These are phyloP conservation scores for Plenodomus tracheiphilus DNA, from an alignment of 2,329 filamentous ascomycete genomes.

Conservation along the genomic window DNA sequence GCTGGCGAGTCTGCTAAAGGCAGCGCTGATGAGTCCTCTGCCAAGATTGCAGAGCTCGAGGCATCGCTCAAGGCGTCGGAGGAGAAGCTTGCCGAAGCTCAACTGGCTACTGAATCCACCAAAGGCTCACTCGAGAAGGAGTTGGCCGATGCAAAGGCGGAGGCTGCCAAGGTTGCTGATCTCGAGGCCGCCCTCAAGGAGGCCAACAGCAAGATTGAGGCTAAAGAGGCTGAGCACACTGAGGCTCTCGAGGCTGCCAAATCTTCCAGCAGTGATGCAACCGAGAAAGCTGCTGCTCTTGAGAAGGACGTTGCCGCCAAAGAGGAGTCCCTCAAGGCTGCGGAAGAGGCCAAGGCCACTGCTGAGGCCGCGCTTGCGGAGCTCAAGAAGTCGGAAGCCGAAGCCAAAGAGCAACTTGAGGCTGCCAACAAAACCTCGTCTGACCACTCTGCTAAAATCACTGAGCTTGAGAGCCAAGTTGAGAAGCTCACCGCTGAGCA, in stretches of 20 bases:
- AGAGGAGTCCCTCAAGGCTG: conserved; percentile 19
- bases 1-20: conserved; percentile 18
- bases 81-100: conserved; percentile 16
- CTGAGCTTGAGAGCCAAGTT: conserved; percentile 26
- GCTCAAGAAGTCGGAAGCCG: conserved; percentile 17
- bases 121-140: conserved; percentile 21
- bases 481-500: conserved; percentile 24
- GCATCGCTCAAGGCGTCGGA: conserved; percentile 21
- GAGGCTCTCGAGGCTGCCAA: conserved; percentile 25
- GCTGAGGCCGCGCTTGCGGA: conserved; percentile 26
- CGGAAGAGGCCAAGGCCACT: conserved; percentile 19
- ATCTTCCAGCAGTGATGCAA: conserved; percentile 20
- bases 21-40: conserved; percentile 12
- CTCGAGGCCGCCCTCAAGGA: conserved; percentile 27
- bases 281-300: conserved; percentile 30
- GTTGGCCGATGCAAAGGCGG: conserved; percentile 23
- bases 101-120: conserved; percentile 16
- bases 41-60: conserved; percentile 24
- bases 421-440: conserved; percentile 5
- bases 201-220: conserved; percentile 21
- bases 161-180: conserved; percentile 30
- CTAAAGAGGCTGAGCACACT: conserved; percentile 27
- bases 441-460: conserved; percentile 19
- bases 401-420: conserved; percentile 10
- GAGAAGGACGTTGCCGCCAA: conserved; percentile 30